Conservation (phyloP, 1,139 yeast species). For the Lodderomyces beijingensis region DNA sequence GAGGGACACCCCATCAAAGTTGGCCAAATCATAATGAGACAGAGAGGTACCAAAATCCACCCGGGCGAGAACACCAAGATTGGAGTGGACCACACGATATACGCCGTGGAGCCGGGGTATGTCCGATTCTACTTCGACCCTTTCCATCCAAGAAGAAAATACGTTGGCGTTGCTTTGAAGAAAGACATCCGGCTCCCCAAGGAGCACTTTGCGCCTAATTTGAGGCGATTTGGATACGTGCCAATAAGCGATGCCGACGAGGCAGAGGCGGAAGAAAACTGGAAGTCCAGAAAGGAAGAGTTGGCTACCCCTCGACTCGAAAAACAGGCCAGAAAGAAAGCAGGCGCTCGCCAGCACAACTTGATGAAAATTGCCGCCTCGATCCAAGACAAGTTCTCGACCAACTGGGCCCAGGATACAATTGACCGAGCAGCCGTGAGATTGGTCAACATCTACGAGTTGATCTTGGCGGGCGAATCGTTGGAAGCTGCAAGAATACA, state of each 20-base stretch:
- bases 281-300: conserved; percentile 60
- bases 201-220: conserved; percentile 83
- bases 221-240: conserved; percentile 77
- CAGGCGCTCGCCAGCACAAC: conserved; percentile 17
- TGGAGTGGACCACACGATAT: conserved; percentile 92
- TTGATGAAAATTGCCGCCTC: conserved; percentile 15
- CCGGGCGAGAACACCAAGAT: conserved; percentile 93
- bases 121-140: conserved; percentile 92
- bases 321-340: conserved; percentile 29
- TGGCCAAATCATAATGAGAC: conserved; percentile 92
- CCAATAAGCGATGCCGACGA: conserved; percentile 46
- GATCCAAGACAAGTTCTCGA: conserved; percentile 18
- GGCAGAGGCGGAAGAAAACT: conserved; percentile 54
- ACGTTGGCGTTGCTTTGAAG: conserved; percentile 80
- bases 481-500: conserved; percentile 57
- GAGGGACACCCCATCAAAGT: conserved; percentile 65
- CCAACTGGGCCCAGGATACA: conserved; percentile 31
- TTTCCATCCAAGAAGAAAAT: conserved; percentile 91
- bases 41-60: conserved; percentile 92
- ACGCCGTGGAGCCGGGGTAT: conserved; percentile 88
- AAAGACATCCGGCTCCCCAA: conserved; percentile 69
- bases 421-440: conserved; percentile 43
- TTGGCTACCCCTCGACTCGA: conserved; percentile 51
- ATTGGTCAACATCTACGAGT: conserved; percentile 40
- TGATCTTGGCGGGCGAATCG: conserved; percentile 21